Conservation (phyloP, 768 basidiomycete species). For the Podaxis sp. region DNA sequence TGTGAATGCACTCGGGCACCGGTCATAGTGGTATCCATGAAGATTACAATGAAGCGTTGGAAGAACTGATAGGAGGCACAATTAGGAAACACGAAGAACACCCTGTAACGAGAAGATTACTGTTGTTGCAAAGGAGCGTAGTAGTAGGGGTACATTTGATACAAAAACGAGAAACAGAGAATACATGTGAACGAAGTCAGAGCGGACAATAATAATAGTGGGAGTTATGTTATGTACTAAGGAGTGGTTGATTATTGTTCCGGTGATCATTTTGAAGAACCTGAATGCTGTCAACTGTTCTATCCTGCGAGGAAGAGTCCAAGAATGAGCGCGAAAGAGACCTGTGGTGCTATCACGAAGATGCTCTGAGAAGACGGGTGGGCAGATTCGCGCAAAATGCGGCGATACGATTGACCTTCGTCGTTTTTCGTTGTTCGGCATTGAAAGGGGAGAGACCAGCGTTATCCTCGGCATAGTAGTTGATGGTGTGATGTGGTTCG, state of each 20-base stretch:
- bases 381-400: slow-evolving; percentile 26
- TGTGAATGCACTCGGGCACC: neutral
- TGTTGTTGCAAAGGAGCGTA: slow-evolving; percentile 12
- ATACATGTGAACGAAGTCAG: slow-evolving; percentile 1
- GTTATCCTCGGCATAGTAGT: slow-evolving; percentile 22
- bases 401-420: slow-evolving; percentile 20
- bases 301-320: neutral
- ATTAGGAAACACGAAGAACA: neutral
- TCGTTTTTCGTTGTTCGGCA: slow-evolving; percentile 17
- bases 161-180: slow-evolving; percentile 4
- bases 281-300: neutral
- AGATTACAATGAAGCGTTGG: neutral
- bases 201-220: slow-evolving; percentile 10
- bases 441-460: slow-evolving; percentile 22
- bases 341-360: slow-evolving; percentile 1
- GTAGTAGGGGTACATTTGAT: slow-evolving; percentile 9
- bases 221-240: neutral
- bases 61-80: neutral
- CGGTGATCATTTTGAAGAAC: neutral
- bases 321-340: neutral
- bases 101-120: neutral
- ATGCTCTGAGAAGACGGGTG: slow-evolving; percentile 16
- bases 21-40: neutral
- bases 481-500: slow-evolving; percentile 19
- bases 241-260: neutral